Percentiles rank a stretch among this genome's conserved stretches.
phyloP scores from a whole-genome alignment of 495 filamentous ascomycete genomes.

The Bombardia bombarda region DNA sequence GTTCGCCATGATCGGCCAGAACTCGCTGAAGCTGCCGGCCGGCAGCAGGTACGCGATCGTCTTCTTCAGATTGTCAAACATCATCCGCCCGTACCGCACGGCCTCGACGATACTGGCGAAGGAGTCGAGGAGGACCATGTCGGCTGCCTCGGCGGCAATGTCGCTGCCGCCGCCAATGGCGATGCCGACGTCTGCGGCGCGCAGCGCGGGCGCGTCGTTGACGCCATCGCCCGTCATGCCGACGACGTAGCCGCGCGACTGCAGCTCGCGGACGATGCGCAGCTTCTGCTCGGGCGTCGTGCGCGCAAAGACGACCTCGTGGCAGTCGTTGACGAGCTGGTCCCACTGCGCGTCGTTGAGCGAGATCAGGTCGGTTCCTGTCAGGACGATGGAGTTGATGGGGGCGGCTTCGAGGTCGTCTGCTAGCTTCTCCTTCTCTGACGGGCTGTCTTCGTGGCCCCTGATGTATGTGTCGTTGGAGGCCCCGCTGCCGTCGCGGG shows the following conservation, averaged over 20 bases:
- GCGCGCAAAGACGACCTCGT: conserved; percentile 52
- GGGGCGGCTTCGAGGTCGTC: background rate
- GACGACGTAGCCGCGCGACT: conserved; percentile 46
- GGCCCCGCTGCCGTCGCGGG: conserved; percentile 11
- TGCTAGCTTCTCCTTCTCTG: background rate
- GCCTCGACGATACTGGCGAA: conserved; percentile 63
- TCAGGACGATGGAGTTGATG: conserved; percentile 38
- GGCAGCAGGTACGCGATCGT: conserved; percentile 66
- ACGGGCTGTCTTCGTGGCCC: background rate
- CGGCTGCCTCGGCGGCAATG: conserved; percentile 62
- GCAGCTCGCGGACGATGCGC: conserved; percentile 62
- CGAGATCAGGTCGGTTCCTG: conserved; percentile 49
- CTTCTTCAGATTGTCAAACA: conserved; percentile 68
- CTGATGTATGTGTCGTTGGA: conserved; percentile 4
- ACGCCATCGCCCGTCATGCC: conserved; percentile 69
- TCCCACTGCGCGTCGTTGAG: conserved; percentile 42
- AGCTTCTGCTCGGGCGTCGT: conserved; percentile 73
- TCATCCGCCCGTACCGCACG: conserved; percentile 54
- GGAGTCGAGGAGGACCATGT: conserved; percentile 61
- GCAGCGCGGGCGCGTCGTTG: conserved; percentile 71
- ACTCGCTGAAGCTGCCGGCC: conserved; percentile 58
- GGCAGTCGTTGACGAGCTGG: conserved; percentile 25
- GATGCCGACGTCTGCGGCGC: conserved; percentile 70
- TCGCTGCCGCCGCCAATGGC: conserved; percentile 75
- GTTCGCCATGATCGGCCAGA: conserved; percentile 64